Evolutionary conservation across 495 filamentous ascomycete species (phyloP), one percentile per base, ranked within the genome.

Genomic region (Clohesyomyces aquaticus): DNA sequence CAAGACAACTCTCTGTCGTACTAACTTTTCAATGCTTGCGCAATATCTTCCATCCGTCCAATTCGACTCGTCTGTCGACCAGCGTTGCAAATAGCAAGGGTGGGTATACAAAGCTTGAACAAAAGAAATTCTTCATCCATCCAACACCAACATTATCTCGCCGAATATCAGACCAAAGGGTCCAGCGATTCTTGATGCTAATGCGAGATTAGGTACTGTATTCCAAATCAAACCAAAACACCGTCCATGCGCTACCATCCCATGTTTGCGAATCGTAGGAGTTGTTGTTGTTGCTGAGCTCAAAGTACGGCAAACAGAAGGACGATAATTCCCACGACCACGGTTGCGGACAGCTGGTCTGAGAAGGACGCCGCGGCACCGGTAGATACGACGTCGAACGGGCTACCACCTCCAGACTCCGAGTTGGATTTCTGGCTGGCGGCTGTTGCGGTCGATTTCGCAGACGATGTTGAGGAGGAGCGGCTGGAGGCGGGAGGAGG

Each of bases 331-430:
- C 11, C 52, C n/a, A 16, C 4, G 3, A 55, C 11, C 12, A 35
- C 18, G 11, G 19, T 6, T 3, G 48, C 48, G n/a, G 19, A 9
- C 14, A 25, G 12, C 3, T 51, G 28, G 32, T 23, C 8, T 27
- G 19, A 16, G 29, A 22, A 3, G 3, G 53, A 8, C 10, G 19
- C 38, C 42, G 26, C 22, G 55, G 32, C 22, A 11, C 62, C 53
- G 2, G 47, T 55, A 3, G 67, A 63, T 27, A 59, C 52, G 12
- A 70, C 55, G 41, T 70, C 68, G 38, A 70, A 70, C 21, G 68
- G 68, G 32, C 52, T 59, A 3, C 68, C 68, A 16, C 68, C 68
- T 18, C 68, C 68, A 2, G 63, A 67, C 2, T 62, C 53, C 8
- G 29, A 45, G 32, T 70, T 70, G 16, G 62, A 66, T 45, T 66